phyloP scores from a whole-genome alignment of 306 rosid species.

The Macrotyloma uniflorum region DNA sequence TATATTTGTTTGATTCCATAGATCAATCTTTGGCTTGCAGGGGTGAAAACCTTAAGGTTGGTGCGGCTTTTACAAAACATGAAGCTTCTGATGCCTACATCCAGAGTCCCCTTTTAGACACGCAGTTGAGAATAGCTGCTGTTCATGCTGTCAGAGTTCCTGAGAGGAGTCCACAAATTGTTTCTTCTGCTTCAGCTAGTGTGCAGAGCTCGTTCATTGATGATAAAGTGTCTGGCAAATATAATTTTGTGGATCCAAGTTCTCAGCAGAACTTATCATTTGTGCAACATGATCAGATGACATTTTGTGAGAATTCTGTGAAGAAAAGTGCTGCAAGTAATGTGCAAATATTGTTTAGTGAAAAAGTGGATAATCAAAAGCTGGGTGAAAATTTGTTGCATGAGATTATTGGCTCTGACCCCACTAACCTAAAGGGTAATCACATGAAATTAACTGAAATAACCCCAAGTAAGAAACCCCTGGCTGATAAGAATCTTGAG shows the following conservation, averaged over 20 bases:
- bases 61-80: constrained; percentile 21
- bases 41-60: constrained; percentile 27
- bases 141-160: constrained; percentile 24
- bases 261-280: constrained; percentile 38
- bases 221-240: constrained; percentile 32
- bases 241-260: constrained; percentile 25
- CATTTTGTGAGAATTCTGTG: constrained; percentile 32
- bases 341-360: constrained; percentile 27
- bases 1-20: constrained; percentile 38
- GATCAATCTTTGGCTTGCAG: constrained; percentile 30
- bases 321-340: constrained; percentile 30
- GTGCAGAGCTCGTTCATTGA: constrained; percentile 34
- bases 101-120: constrained; percentile 15
- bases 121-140: constrained; percentile 37
- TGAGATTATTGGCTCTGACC: constrained; percentile 38
- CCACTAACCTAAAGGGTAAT: constrained; percentile 37
- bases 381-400: constrained; percentile 37
- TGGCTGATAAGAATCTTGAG: constrained; percentile 39
- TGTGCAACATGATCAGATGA: constrained; percentile 32
- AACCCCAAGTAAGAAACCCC: constrained; percentile 47
- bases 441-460: constrained; percentile 48
- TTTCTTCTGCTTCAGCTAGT: constrained; percentile 42
- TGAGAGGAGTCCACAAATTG: constrained; percentile 39
- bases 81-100: constrained; percentile 37
- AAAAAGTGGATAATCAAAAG: constrained; percentile 38